Conservation (phyloP, 208 protist species). For the Porcisia deanei region DNA sequence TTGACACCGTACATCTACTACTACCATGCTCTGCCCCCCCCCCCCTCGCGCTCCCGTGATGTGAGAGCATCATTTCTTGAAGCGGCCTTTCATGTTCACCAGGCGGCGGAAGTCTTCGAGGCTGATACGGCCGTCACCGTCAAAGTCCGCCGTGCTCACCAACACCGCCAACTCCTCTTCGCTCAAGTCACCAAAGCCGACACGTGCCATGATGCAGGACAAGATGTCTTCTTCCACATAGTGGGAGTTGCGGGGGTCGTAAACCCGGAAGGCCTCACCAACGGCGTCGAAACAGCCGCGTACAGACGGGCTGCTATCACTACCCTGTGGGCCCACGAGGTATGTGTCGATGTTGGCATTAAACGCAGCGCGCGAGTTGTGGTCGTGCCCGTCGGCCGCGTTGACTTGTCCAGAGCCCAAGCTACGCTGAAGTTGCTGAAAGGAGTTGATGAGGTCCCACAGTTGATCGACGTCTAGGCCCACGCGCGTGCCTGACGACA, state of each 20-base stretch:
- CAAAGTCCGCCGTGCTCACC: constrained; percentile 92
- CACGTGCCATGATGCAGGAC: constrained; percentile 80
- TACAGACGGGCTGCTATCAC: background rate
- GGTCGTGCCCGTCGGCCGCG: background rate
- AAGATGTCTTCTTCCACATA: constrained; percentile 84
- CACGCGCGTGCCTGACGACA: constrained; percentile 3
- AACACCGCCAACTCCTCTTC: constrained; percentile 86
- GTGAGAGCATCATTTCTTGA: constrained; percentile 23
- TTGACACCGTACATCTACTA: background rate
- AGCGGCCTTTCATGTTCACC: constrained; percentile 71
- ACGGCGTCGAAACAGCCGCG: constrained; percentile 73
- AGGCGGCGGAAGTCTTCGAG: constrained; percentile 91
- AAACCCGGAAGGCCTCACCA: constrained; percentile 88
- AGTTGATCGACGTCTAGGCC: constrained; percentile 86
- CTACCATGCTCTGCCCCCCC: background rate
- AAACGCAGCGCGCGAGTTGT: constrained; percentile 7
- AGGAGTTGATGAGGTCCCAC: constrained; percentile 87
- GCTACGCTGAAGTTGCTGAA: constrained; percentile 41
- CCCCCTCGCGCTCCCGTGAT: background rate
- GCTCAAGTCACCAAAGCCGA: constrained; percentile 86
- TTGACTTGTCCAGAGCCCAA: background rate
- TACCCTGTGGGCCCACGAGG: constrained; percentile 8
- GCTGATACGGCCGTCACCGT: constrained; percentile 91
- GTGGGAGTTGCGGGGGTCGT: constrained; percentile 87
- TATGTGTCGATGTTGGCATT: constrained; percentile 10